phyloP scores from a whole-genome alignment of 2,329 filamentous ascomycete species.

The Acephala macrosclerotiorum region DNA sequence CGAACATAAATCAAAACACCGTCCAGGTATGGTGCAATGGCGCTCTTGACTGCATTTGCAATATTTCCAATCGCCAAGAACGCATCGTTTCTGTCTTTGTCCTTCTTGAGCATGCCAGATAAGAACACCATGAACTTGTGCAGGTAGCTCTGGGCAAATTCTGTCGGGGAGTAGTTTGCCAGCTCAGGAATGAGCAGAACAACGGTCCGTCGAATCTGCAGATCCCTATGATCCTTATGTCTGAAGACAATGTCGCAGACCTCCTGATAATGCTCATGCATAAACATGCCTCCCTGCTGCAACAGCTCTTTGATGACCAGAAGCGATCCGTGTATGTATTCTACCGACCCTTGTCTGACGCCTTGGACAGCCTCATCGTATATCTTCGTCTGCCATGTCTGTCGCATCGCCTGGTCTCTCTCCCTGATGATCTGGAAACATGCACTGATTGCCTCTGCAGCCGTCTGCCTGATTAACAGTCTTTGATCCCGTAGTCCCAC shows the following conservation, averaged over 20 bases:
- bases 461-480: constrained; percentile 89
- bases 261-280: constrained; percentile 93
- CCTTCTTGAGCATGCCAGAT: constrained; percentile 90
- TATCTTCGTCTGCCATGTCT: constrained; percentile 89
- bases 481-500: constrained; percentile 89
- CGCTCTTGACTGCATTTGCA: constrained; percentile 93
- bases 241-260: constrained; percentile 92
- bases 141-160: constrained; percentile 87
- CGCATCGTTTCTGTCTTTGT: constrained; percentile 91
- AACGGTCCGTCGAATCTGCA: constrained; percentile 86
- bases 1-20: constrained; percentile 92
- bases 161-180: constrained; percentile 88
- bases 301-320: constrained; percentile 92
- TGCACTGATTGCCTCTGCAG: constrained; percentile 90
- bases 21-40: constrained; percentile 94
- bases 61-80: constrained; percentile 97
- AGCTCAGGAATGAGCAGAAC: constrained; percentile 91
- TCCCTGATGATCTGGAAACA: constrained; percentile 97
- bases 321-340: constrained; percentile 92
- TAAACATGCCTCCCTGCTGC: constrained; percentile 97
- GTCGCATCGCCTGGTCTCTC: constrained; percentile 86
- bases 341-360: constrained; percentile 80
- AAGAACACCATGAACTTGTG: constrained; percentile 98
- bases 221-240: constrained; percentile 91
- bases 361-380: constrained; percentile 85